Base-by-base conservation (phyloP, 805 yeast species). In the Ogataea wickerhamii region DNA sequence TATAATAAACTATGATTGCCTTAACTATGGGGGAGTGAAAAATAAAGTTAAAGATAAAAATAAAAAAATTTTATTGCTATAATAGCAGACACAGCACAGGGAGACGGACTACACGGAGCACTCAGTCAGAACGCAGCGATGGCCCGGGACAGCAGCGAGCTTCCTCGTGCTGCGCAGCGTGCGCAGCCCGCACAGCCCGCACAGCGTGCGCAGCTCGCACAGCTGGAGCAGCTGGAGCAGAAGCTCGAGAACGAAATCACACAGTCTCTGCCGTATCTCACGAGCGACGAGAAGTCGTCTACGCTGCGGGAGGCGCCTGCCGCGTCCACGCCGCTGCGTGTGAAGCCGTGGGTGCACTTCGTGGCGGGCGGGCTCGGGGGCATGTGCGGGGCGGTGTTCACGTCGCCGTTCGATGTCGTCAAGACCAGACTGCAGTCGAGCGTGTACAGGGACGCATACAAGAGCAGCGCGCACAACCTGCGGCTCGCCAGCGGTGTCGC, bases 341-440 rank as follows among this genome's bases (percentile, higher is more conserved):
- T 70, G 2, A 60, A 62, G 41, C 79, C 80, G 24, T 74, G 79
- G 91, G 87, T 83, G 5, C 91, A 84, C 63, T 85, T 85, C 56
- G 85, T 85, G n/a, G 89, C 94, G 10, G 94, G 93, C 35, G 95
- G 95, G 11, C 60, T 86, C 18, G 99, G 97, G 23, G 99, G 98
- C 12, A 93, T 93, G 97, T 86, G 91, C 21, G 99, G 99, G 18
- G 96, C 98, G 2, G 66, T 91, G 3, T 80, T 80, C 38, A 93
- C 99, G 0, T 82, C 96, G 51, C 99, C 99, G 1, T 76, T 93
- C 45, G 99, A 89, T 61, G 94, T 93, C 34, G 96, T 93, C 25
- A 93, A 93, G 58, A 93, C 99, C 0, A 73, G 99, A 54, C 66
- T 93, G 38, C 99, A 93, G 60, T 83, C 95, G 43, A 95, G 88